These are phyloP conservation scores for Arthrocladium fulminans DNA, from an alignment of 2,329 filamentous ascomycete genomes.

Conservation along the genomic window DNA sequence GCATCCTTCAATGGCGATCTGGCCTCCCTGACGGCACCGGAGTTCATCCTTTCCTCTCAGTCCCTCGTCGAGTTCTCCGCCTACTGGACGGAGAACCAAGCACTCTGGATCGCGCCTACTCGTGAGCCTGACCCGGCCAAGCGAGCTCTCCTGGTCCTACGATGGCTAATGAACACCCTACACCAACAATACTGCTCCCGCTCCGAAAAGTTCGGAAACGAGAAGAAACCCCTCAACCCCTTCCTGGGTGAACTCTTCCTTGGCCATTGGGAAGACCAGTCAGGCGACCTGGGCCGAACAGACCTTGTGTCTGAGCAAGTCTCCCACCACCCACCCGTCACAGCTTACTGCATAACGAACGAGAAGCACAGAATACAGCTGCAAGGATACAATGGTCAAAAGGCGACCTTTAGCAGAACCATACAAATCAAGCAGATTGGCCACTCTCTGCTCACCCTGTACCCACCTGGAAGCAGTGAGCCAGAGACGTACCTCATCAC, in stretches of 20 bases:
- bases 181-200: slow-evolving; percentile 69
- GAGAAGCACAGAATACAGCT: slow-evolving; percentile 64
- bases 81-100: slow-evolving; percentile 65
- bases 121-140: slow-evolving; percentile 64
- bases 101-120: slow-evolving; percentile 66
- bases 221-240: slow-evolving; percentile 96
- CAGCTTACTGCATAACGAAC: slow-evolving; percentile 89
- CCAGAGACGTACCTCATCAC: slow-evolving; percentile 78
- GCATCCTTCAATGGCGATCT: slow-evolving; percentile 77
- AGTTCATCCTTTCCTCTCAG: slow-evolving; percentile 71
- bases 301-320: slow-evolving; percentile 90
- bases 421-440: slow-evolving; percentile 94
- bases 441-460: slow-evolving; percentile 70
- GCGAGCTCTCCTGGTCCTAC: slow-evolving; percentile 69
- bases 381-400: slow-evolving; percentile 89
- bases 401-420: slow-evolving; percentile 85
- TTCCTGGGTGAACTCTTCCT: slow-evolving; percentile 93
- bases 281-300: slow-evolving; percentile 60
- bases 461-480: slow-evolving; percentile 42
- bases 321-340: slow-evolving; percentile 85
- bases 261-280: slow-evolving; percentile 85
- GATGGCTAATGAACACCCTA: slow-evolving; percentile 81
- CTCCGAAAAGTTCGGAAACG: slow-evolving; percentile 75
- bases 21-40: slow-evolving; percentile 69
- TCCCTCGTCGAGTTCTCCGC: slow-evolving; percentile 58